Conservation (phyloP, 306 rosid species). For the Rosa rugosa region DNA sequence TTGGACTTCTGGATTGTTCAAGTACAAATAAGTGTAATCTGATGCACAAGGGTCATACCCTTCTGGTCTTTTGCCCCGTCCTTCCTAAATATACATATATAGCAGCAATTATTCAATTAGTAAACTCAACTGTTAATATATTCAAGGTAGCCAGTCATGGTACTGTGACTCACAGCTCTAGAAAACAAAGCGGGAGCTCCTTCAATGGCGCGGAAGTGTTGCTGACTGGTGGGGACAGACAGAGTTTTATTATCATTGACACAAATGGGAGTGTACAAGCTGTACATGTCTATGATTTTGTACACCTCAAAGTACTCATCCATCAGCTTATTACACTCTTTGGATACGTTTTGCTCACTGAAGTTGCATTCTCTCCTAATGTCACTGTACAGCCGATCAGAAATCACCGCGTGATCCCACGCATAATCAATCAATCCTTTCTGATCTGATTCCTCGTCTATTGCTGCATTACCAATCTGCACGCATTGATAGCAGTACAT, state of each 20-base stretch:
- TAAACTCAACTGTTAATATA: not conserved
- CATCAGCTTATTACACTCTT: not conserved
- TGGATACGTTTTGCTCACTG: conserved; percentile 3
- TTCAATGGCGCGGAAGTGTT: conserved; percentile 1
- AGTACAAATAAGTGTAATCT: conserved; percentile 29
- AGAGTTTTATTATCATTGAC: not conserved
- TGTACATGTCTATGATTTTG: conserved; percentile 43
- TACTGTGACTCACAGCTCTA: conserved; percentile 29
- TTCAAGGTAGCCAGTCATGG: not conserved
- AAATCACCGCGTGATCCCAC: conserved; percentile 54
- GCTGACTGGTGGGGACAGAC: not conserved
- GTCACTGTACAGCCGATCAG: conserved; percentile 34
- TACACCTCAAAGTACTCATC: conserved; percentile 29
- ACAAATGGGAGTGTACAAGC: conserved; percentile 39
- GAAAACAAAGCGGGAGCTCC: conserved; percentile 24
- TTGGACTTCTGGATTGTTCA: conserved; percentile 49
- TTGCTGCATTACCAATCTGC: conserved; percentile 47
- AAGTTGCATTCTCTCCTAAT: conserved; percentile 42
- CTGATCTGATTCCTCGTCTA: conserved; percentile 48
- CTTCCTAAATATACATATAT: not conserved
- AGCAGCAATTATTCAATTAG: not conserved
- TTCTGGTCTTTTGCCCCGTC: conserved; percentile 31
- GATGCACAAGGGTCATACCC: conserved; percentile 52
- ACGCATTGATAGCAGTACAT: not conserved
- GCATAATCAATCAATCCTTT: conserved; percentile 51